Evolutionary conservation across 1,284 basidiomycete genomes (phyloP).

Genomic region (Cerrena zonata): DNA sequence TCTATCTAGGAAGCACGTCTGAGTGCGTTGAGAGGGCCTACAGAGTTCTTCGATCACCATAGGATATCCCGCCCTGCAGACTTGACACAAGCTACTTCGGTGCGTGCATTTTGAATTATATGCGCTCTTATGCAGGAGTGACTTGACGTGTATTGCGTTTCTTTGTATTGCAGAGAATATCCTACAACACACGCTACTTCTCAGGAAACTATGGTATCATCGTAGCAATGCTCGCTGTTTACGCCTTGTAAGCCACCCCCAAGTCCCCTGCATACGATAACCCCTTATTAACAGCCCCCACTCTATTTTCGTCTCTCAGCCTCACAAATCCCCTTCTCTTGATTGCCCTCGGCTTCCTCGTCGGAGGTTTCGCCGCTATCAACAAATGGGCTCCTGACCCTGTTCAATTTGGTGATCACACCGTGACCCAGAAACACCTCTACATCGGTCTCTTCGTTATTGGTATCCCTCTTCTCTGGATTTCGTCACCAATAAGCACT

Average conservation of each 20-base stretch:
- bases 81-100: constrained; percentile 64
- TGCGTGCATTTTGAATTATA: constrained; percentile 30
- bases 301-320: constrained; percentile 21
- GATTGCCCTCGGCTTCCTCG: constrained; percentile 81
- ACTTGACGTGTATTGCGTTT: constrained; percentile 1
- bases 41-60: constrained; percentile 86
- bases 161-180: constrained; percentile 62
- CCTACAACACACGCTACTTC: constrained; percentile 92
- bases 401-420: constrained; percentile 70
- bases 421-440: constrained; percentile 77
- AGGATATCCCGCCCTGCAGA: constrained; percentile 79
- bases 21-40: constrained; percentile 72
- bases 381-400: constrained; percentile 85
- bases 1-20: constrained; percentile 70
- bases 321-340: constrained; percentile 80
- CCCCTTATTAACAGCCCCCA: constrained; percentile 7
- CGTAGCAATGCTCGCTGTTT: constrained; percentile 77
- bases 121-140: not conserved
- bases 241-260: constrained; percentile 70
- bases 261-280: too few relatives aligned
- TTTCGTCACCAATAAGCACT: constrained; percentile 61
- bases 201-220: constrained; percentile 89
- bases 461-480: constrained; percentile 67
- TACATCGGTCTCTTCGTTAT: constrained; percentile 78
- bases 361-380: constrained; percentile 87